phyloP scores from a whole-genome alignment of 2,329 filamentous ascomycete genomes.

The Coniochaeta ligniaria region DNA sequence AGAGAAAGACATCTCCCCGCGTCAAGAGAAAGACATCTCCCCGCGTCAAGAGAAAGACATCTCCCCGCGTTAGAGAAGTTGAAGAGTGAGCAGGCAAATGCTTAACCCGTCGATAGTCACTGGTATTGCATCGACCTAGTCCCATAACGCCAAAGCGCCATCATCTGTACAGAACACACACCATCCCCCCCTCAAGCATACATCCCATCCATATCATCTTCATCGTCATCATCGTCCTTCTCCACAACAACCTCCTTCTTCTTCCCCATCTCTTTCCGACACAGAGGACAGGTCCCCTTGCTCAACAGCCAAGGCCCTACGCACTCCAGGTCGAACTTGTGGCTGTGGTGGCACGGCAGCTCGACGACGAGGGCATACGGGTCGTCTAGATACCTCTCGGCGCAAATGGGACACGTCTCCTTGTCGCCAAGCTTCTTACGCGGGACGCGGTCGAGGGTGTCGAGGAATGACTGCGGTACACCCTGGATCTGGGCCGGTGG shows the following conservation, averaged over 20 bases:
- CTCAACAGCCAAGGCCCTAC: slow-evolving; percentile 58
- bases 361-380: slow-evolving; percentile 56
- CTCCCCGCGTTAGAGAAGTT: too few species aligned
- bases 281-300: slow-evolving; percentile 59
- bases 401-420: slow-evolving; percentile 56
- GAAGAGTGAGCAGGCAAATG: background rate
- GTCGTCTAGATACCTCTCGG: slow-evolving; percentile 54
- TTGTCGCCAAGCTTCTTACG: slow-evolving; percentile 41
- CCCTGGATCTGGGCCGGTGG: slow-evolving; percentile 46
- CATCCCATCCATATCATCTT: slow-evolving; percentile 43
- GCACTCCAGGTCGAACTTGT: slow-evolving; percentile 61
- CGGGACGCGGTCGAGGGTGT: slow-evolving; percentile 50
- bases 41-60: too few species aligned
- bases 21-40: too few species aligned
- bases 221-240: slow-evolving; percentile 34
- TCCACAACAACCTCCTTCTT: slow-evolving; percentile 39
- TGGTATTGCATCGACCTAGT: background rate
- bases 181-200: slow-evolving; percentile 26
- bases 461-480: slow-evolving; percentile 52
- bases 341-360: slow-evolving; percentile 51
- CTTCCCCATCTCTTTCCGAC: slow-evolving; percentile 51
- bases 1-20: too few species aligned
- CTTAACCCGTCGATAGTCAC: background rate
- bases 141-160: background rate
- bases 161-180: background rate